Percentiles rank a stretch among this genome's conserved stretches.
phyloP scores from a whole-genome alignment of 106 monocot species.

The Iris macrosiphon region DNA sequence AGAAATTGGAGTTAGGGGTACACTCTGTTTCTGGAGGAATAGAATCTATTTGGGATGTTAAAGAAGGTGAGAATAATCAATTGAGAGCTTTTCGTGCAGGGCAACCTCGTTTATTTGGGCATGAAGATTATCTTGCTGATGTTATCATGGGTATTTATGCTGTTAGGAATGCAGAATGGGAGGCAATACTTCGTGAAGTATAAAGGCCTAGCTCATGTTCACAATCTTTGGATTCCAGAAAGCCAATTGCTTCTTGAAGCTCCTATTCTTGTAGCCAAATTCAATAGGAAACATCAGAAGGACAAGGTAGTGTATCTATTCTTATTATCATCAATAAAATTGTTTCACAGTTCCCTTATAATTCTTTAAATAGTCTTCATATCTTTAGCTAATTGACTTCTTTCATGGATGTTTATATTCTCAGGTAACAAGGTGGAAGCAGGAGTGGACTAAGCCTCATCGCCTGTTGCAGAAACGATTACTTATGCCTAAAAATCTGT shows the following conservation, averaged over 20 bases:
- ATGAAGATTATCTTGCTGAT: constrained; percentile 10
- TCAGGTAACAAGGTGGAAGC: constrained; percentile 55
- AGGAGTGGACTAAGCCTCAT: constrained; percentile 70
- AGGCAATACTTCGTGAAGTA: constrained; percentile 80
- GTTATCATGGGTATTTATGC: constrained; percentile 4
- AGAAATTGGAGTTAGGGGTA: constrained; percentile 49
- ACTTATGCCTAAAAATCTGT: constrained; percentile 30
- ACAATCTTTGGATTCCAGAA: constrained; percentile 77
- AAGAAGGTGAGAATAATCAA: constrained; percentile 32
- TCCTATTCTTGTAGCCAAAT: constrained; percentile 49
- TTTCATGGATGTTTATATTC: not conserved
- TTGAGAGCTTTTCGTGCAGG: not conserved
- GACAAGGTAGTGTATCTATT: constrained; percentile 41
- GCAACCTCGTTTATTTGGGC: not conserved
- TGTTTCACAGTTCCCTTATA: not conserved
- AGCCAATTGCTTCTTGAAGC: constrained; percentile 47
- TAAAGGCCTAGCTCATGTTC: constrained; percentile 70
- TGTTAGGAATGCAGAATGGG: constrained; percentile 30
- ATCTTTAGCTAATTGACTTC: not conserved
- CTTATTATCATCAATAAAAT: not conserved
- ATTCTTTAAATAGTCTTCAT: not conserved
- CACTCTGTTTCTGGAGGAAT: constrained; percentile 59
- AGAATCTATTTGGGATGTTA: constrained; percentile 52
- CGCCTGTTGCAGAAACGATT: constrained; percentile 59
- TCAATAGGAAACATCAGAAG: constrained; percentile 37